These are phyloP conservation scores for Pleurotus platypus DNA, from an alignment of 768 basidiomycete genomes.

Conservation along the genomic window DNA sequence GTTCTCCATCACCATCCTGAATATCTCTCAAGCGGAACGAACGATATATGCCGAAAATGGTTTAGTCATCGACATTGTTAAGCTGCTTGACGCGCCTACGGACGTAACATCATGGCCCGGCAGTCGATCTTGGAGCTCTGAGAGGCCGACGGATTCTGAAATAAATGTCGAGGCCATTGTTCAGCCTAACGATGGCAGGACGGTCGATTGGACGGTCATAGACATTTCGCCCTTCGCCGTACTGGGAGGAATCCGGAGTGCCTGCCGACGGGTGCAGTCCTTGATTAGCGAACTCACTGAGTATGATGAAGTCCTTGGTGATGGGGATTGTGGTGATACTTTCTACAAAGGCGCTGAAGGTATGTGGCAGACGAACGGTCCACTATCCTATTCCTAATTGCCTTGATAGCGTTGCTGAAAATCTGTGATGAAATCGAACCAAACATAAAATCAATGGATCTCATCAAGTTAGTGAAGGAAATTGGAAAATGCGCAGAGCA, in stretches of 20 bases:
- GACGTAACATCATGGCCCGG: conserved; percentile 40
- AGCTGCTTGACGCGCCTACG: conserved; percentile 38
- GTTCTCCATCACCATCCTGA: conserved; percentile 50
- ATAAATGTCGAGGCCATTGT: too few relatives aligned
- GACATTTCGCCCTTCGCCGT: conserved; percentile 13
- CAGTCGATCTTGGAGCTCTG: conserved; percentile 25
- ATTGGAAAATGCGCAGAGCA: conserved; percentile 44
- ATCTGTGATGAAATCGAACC: conserved; percentile 1
- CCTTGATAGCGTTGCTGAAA: conserved; percentile 22
- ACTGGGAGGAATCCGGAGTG: conserved; percentile 27
- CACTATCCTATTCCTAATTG: not conserved
- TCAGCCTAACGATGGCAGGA: too few relatives aligned
- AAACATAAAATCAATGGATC: conserved; percentile 6
- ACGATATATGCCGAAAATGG: not conserved
- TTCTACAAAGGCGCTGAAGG: conserved; percentile 46
- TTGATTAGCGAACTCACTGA: conserved; percentile 51
- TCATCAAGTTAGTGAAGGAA: conserved; percentile 19
- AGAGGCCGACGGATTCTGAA: not conserved
- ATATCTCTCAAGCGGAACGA: conserved; percentile 31
- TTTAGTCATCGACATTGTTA: conserved; percentile 18
- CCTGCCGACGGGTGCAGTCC: conserved; percentile 38
- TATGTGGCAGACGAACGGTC: conserved; percentile 5
- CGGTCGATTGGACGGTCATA: not conserved
- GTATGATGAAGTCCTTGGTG: conserved; percentile 59
- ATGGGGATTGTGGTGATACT: conserved; percentile 62